Conservation (phyloP, 2,329 filamentous ascomycete species). For the Plenodomus lindquistii region DNA sequence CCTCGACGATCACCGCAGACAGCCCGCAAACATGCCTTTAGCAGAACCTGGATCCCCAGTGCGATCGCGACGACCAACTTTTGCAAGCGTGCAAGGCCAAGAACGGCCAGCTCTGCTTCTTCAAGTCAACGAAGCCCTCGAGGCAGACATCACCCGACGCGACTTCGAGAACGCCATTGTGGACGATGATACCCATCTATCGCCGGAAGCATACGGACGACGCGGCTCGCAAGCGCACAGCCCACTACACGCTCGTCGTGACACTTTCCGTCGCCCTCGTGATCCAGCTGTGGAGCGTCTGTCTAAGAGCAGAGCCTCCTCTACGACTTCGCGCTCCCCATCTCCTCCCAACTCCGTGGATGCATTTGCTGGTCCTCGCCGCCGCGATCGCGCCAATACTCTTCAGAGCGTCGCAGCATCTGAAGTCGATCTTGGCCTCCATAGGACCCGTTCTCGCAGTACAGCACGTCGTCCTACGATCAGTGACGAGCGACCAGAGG, state of each 20-base stretch:
- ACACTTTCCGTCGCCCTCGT: slow-evolving; percentile 49
- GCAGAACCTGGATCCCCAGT: slow-evolving; percentile 57
- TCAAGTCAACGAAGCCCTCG: slow-evolving; percentile 52
- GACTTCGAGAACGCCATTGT: slow-evolving; percentile 87
- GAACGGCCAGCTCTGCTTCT: slow-evolving; percentile 50
- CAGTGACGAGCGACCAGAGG: slow-evolving; percentile 61
- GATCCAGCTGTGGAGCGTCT: slow-evolving; percentile 39
- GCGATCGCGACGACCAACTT: slow-evolving; percentile 67
- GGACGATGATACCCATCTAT: slow-evolving; percentile 66
- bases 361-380: slow-evolving; percentile 89
- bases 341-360: slow-evolving; percentile 98
- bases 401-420: slow-evolving; percentile 61
- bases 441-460: slow-evolving; percentile 71
- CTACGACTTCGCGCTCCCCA: slow-evolving; percentile 65
- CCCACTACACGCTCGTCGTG: slow-evolving; percentile 46
- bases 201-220: slow-evolving; percentile 50
- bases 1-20: slow-evolving; percentile 84
- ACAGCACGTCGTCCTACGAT: slow-evolving; percentile 66
- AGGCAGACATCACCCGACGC: slow-evolving; percentile 57
- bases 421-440: slow-evolving; percentile 62
- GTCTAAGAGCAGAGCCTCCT: slow-evolving; percentile 52
- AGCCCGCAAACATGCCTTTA: slow-evolving; percentile 63
- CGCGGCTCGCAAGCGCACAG: slow-evolving; percentile 53
- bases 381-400: slow-evolving; percentile 75
- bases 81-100: slow-evolving; percentile 64